Evolutionary conservation across 148 eudicot species (phyloP).

Genomic region (Polygonum aviculare): DNA sequence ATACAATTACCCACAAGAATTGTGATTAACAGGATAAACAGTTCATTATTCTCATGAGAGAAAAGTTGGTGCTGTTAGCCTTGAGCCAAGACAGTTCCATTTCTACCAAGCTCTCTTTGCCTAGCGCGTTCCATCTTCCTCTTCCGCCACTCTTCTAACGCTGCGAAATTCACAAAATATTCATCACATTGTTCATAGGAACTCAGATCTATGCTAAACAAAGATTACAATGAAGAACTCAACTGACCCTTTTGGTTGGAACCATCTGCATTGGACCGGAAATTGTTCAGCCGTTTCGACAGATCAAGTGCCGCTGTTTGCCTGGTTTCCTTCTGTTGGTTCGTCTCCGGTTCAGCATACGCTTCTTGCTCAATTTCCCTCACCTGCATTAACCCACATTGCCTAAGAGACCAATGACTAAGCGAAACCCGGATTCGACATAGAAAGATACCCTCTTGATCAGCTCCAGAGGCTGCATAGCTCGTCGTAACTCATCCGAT

Average conservation of each 20-base stretch:
- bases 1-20: too few relatives aligned
- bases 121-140: conserved; percentile 90
- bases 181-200: background rate
- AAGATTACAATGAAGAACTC: background rate
- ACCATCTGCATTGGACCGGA: conserved; percentile 53
- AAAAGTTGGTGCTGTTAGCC: conserved; percentile 16
- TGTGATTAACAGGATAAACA: too few relatives aligned
- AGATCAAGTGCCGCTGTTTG: conserved; percentile 78
- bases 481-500: conserved; percentile 61
- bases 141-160: conserved; percentile 89
- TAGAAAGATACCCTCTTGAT: conserved; percentile 44
- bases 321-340: conserved; percentile 55
- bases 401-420: background rate
- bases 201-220: background rate
- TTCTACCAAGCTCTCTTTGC: conserved; percentile 54
- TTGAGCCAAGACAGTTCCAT: conserved; percentile 33
- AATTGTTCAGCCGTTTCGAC: conserved; percentile 56
- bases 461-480: conserved; percentile 63
- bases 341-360: conserved; percentile 39
- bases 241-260: conserved; percentile 58
- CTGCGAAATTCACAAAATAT: conserved; percentile 23
- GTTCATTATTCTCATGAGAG: too few relatives aligned
- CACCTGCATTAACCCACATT: conserved; percentile 30
- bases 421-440: background rate
- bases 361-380: conserved; percentile 70